Evolutionary conservation across 768 basidiomycete genomes (phyloP).

Genomic region (Ramaria sp.): DNA sequence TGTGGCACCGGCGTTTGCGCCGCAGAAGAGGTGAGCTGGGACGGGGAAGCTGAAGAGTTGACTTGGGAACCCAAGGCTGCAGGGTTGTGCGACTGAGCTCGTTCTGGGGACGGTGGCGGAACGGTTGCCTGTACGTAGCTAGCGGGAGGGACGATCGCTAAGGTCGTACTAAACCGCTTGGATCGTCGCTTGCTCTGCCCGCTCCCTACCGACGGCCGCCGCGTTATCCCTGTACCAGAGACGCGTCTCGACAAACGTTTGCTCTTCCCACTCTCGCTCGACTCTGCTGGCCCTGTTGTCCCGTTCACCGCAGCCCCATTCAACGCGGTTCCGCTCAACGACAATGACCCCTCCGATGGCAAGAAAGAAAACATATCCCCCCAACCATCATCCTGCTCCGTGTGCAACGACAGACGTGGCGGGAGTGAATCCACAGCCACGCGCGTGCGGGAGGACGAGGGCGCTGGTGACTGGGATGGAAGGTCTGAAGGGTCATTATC

Average conservation of each 20-base stretch:
- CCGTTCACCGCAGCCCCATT: no score
- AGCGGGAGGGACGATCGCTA: not conserved
- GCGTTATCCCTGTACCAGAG: not conserved
- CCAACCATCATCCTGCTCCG: conserved; percentile 33
- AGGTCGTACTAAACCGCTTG: not conserved
- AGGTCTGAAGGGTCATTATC: not conserved
- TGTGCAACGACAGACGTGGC: conserved; percentile 46
- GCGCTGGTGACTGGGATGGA: no score
- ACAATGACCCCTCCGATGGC: no score
- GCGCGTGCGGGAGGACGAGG: not conserved
- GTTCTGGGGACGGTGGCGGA: not conserved
- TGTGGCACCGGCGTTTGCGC: not conserved
- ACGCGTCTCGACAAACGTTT: not conserved
- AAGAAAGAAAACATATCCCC: conserved; percentile 44
- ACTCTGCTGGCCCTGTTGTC: not conserved
- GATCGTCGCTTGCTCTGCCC: not conserved
- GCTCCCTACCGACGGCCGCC: not conserved
- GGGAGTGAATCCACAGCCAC: conserved; percentile 14
- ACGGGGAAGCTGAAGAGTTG: not conserved
- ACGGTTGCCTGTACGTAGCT: not conserved
- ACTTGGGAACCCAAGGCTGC: not conserved
- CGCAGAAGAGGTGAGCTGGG: not conserved
- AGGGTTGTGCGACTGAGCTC: not conserved
- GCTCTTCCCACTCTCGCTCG: no score
- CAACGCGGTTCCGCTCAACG: no score